Base-by-base conservation (phyloP, 2,329 filamentous ascomycete genomes). In the Furcasterigmium sp. region DNA sequence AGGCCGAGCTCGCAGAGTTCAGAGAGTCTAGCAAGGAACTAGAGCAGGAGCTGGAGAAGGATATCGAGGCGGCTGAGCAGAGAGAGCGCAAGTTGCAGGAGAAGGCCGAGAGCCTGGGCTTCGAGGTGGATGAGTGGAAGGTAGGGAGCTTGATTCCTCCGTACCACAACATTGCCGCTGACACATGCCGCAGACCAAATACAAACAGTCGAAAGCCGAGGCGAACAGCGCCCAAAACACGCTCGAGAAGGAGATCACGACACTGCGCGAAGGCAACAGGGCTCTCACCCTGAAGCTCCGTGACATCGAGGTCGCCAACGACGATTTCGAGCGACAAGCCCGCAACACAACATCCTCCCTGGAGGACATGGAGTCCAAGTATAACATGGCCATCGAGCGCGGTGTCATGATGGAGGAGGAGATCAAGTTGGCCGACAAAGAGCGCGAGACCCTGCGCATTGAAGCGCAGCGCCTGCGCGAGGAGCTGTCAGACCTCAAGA, bases 91-190 rank as follows among this genome's bases (percentile, higher is more conserved):
- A 82, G 51, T 68, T 96, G 54, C 84, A 91, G 62, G 85, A 95
- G 63, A 95, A 91, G 70, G 85, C 88, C 1, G 91, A 97, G 64
- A 78, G 75, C 29, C 65, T 95, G 50, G 81, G 78, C 39, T 98
- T 89, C 59, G 91, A 97, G 64, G 91, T 93, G 1, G 90, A 97
- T 46, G 93, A 98, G 68, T 98, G 93, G 93, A 97, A 97, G 83
- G 90, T 91, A 71, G 64, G 78, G 18, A 36, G 36, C 11, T 11
- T 28, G 19, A 21, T 39, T 15, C 26, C 11, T 29, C 23, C 13
- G 8, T 15, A 8, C 19, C n/a, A 5, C 19, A 3, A 8, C 13
- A 34, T 34, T 25, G 17, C 17, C 14, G 38, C 47, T 54, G 47
- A 54, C 42, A 32, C 34, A 23, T 43, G 36, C 17, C 37, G 42